Percentiles rank a stretch among this genome's conserved stretches.
phyloP scores from a whole-genome alignment of 1,284 basidiomycete species.

The Microbotryum lychnidis-dioicae region DNA sequence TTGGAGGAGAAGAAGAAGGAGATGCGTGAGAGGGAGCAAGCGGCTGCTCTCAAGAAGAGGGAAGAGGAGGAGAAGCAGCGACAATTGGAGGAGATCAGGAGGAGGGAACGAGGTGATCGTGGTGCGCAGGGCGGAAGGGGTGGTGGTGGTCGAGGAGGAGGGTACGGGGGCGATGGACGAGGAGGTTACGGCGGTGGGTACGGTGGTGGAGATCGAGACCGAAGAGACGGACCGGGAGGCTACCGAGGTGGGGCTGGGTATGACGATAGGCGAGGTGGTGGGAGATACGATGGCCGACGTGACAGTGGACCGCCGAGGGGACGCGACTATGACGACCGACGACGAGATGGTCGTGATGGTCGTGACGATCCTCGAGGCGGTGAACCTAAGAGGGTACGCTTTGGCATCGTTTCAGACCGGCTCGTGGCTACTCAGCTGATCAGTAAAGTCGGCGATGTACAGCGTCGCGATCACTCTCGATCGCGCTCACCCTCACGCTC shows the following conservation, averaged over 20 bases:
- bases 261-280: conserved; percentile 9
- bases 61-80: conserved; percentile 41
- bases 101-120: conserved; percentile 24
- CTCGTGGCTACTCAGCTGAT: conserved; percentile 5
- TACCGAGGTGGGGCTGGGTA: conserved; percentile 13
- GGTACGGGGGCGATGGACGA: conserved; percentile 41
- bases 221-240: conserved; percentile 40
- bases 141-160: conserved; percentile 44
- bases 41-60: conserved; percentile 51
- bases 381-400: conserved; percentile 1
- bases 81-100: conserved; percentile 33
- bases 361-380: conserved; percentile 6
- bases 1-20: conserved; percentile 95
- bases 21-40: conserved; percentile 65
- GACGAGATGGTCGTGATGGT: conserved; percentile 10
- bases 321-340: conserved; percentile 1
- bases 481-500: neutral
- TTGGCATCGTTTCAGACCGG: neutral
- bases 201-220: conserved; percentile 44
- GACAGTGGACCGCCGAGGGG: neutral
- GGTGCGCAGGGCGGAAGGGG: conserved; percentile 44
- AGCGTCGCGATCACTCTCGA: neutral
- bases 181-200: conserved; percentile 43
- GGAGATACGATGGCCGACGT: conserved; percentile 1
- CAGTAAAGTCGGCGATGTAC: conserved; percentile 1